Evolutionary conservation across 257 asterid genomes (phyloP).

Genomic region (Haberlea rhodopensis): DNA sequence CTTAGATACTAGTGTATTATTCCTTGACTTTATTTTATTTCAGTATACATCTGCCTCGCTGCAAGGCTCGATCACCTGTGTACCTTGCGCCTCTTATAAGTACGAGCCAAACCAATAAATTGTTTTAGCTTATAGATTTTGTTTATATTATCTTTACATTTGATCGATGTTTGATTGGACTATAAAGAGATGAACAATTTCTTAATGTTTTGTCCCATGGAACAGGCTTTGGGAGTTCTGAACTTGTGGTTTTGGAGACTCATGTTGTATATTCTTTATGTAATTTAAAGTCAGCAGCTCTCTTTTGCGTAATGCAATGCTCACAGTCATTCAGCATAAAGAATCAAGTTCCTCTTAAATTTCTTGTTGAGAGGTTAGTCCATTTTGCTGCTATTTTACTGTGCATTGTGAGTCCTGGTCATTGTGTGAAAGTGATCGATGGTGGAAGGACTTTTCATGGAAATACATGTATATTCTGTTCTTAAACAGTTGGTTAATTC

Average conservation of each 20-base stretch:
- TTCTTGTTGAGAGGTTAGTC: constrained; percentile 55
- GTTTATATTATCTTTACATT: background rate
- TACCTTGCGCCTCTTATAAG: background rate
- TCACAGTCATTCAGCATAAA: too few relatives aligned
- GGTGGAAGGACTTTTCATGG: background rate
- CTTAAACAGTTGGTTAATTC: background rate
- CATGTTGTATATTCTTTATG: constrained; percentile 54
- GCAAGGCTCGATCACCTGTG: background rate
- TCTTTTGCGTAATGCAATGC: constrained; percentile 53
- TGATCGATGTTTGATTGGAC: background rate
- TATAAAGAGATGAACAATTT: constrained; percentile 7
- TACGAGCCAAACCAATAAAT: too few relatives aligned
- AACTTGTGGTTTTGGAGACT: constrained; percentile 55
- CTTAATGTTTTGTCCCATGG: constrained; percentile 29
- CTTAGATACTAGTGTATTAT: too few relatives aligned
- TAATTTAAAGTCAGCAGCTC: constrained; percentile 52
- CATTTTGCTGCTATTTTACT: constrained; percentile 8
- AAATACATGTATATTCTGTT: background rate
- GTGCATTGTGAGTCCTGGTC: background rate
- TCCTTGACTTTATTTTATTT: too few relatives aligned
- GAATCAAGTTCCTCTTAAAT: constrained; percentile 45
- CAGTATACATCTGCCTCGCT: too few relatives aligned
- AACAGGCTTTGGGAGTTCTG: constrained; percentile 48
- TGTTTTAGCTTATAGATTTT: too few relatives aligned
- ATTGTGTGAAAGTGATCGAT: background rate